Percentiles rank a stretch among this genome's conserved stretches.
Evolutionary conservation across 2,329 filamentous ascomycete species (phyloP).

Genomic region (Cladorrhinum sp.): DNA sequence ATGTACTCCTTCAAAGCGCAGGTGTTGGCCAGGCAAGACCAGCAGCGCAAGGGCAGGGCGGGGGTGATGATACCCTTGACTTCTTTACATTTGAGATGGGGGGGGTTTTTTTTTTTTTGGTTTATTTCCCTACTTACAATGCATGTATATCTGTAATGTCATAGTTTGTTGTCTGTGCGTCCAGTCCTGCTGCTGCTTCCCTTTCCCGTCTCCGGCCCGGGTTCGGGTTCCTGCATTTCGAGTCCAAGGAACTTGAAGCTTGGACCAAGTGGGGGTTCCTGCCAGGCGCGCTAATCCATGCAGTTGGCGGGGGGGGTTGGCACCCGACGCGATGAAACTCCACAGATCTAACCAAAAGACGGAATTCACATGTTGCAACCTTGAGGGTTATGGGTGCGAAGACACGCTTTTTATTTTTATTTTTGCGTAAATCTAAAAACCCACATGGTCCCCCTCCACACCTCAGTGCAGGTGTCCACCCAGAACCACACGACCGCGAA

Average conservation of each 20-base stretch:
- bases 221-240: neutral
- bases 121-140: neutral
- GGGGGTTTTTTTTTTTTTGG: no score
- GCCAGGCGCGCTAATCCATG: neutral
- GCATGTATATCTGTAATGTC: neutral
- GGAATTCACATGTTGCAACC: neutral
- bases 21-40: neutral
- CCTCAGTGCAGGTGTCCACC: neutral
- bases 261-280: neutral
- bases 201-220: neutral
- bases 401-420: neutral
- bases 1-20: neutral
- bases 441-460: neutral
- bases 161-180: neutral
- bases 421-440: neutral
- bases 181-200: neutral
- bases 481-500: neutral
- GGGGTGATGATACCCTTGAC: conserved; percentile 5
- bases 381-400: neutral
- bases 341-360: neutral
- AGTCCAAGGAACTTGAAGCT: neutral
- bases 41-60: conserved; percentile 2
- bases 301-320: neutral
- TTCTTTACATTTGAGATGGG: neutral
- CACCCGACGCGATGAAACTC: neutral